A percentile compares a stretch with the other conserved stretches of the same genome.
Conservation (phyloP, 2,329 filamentous ascomycete genomes). For the Uncinocarpus reesii region DNA sequence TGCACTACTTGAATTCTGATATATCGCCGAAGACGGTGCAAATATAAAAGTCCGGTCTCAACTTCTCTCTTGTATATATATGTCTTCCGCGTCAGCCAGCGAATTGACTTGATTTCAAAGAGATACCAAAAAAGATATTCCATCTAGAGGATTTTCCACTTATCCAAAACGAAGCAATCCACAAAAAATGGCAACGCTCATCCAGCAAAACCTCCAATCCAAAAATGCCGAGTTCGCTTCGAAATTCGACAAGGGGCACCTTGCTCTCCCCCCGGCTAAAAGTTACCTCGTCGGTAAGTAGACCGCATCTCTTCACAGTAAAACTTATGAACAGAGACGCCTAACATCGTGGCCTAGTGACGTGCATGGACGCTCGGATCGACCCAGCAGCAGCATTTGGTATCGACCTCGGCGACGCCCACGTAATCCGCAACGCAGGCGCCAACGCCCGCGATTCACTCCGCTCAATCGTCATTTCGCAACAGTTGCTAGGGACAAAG, state of each 20-base stretch:
- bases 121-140: neutral
- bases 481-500: constrained; percentile 65
- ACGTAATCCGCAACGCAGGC: constrained; percentile 67
- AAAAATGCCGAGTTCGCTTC: constrained; percentile 50
- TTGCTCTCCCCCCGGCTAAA: constrained; percentile 59
- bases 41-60: neutral
- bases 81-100: neutral
- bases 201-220: constrained; percentile 46
- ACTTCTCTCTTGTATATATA: neutral
- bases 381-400: constrained; percentile 60
- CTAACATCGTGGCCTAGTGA: constrained; percentile 40
- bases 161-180: neutral
- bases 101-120: neutral
- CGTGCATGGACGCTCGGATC: constrained; percentile 71
- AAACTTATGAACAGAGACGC: neutral
- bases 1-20: neutral
- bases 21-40: neutral
- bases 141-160: no score
- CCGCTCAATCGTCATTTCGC: constrained; percentile 64
- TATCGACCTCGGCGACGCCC: constrained; percentile 63
- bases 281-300: constrained; percentile 53
- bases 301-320: neutral
- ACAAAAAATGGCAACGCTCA: constrained; percentile 34
- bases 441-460: constrained; percentile 58
- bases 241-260: constrained; percentile 54